Base-by-base conservation (phyloP, 257 asterid species). In the Salvia miltiorrhiza region DNA sequence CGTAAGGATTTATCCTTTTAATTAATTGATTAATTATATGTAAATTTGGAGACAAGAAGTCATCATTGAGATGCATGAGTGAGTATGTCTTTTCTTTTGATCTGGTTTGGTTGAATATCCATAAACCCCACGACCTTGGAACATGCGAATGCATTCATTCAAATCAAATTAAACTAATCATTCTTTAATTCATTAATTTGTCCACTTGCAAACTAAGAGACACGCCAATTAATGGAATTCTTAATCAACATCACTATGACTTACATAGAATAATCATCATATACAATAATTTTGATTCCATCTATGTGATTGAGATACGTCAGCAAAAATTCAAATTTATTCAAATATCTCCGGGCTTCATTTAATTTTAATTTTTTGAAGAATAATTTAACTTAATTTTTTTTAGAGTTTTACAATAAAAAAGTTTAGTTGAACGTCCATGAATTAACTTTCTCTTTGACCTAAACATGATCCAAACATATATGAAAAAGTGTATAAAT, bases 91-190 rank as follows among this genome's bases (percentile, higher is more conserved):
- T 76, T 77, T 75, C 63, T 65, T 59, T 78, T 77, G 69, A 50
- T 71, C 24, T 75, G 59, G 43, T 72, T 41, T 50, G 59, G 53
- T 65, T 41, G 43, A 69, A 52, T 45, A 72, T 45, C 66, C 17
- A 26, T 14, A 69, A 74, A 71, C 62, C 43, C 72, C 56, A 74
- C 79, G 67, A 79, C 77, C 70, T 84, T 69, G 86, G 86, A 80
- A 61, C 76, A 60, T 73, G 71, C 55, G 67, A 50, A 35, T 47
- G 26, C 49, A 5, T 57, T 69, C 28, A 55, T 59, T 28, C 12
- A 52, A 24, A 7, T 20, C 19, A 58, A 43, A 41, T 9, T 9
- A 58, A 7, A 50, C 0, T 5, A 48, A 48, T 48, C 10, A 32
- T 44, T 16, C 0, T 58, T 40, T 24, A 67, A 35, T 67, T 43